Evolutionary conservation across 2,329 filamentous ascomycete genomes (phyloP).

Genomic region (Setomelanomma holmii): DNA sequence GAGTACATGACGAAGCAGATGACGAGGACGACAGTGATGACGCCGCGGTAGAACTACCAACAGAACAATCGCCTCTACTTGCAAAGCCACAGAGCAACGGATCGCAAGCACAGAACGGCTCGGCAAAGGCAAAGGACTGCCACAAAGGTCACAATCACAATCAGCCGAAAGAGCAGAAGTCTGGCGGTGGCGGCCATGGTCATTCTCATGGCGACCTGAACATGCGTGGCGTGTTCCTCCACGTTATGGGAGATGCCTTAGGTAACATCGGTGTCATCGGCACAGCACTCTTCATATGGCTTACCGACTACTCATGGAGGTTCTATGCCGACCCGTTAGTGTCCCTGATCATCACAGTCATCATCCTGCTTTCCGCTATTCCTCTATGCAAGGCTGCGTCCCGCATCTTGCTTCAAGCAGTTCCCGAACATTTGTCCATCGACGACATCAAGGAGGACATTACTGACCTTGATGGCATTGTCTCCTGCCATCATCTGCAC

Average conservation of each 20-base stretch:
- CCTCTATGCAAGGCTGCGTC: slow-evolving; percentile 81
- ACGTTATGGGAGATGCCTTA: slow-evolving; percentile 80
- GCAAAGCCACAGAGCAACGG: slow-evolving; percentile 40
- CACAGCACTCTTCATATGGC: slow-evolving; percentile 88
- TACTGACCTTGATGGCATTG: slow-evolving; percentile 79
- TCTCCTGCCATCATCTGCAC: slow-evolving; percentile 93
- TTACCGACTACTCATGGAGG: slow-evolving; percentile 80
- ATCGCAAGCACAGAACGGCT: slow-evolving; percentile 17
- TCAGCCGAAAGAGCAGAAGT: slow-evolving; percentile 70
- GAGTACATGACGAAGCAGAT: slow-evolving; percentile 62
- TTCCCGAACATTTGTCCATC: slow-evolving; percentile 84
- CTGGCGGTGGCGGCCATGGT: slow-evolving; percentile 66
- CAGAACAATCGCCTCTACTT: slow-evolving; percentile 46
- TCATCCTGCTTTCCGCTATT: slow-evolving; percentile 74
- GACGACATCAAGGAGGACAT: slow-evolving; percentile 95
- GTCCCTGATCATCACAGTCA: slow-evolving; percentile 89
- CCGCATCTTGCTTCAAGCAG: slow-evolving; percentile 91
- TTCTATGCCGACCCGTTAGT: slow-evolving; percentile 91
- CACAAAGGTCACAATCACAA: slow-evolving; percentile 83
- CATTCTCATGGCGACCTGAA: slow-evolving; percentile 90
- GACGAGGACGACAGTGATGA: slow-evolving; percentile 63
- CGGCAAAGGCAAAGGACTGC: slow-evolving; percentile 34
- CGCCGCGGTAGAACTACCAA: slow-evolving; percentile 50
- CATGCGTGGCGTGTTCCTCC: slow-evolving; percentile 79
- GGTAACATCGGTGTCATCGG: slow-evolving; percentile 87